Evolutionary conservation across 305 asterid species (phyloP), one percentile per base, ranked within the genome.

Genomic region (Fraxinus ornus): DNA sequence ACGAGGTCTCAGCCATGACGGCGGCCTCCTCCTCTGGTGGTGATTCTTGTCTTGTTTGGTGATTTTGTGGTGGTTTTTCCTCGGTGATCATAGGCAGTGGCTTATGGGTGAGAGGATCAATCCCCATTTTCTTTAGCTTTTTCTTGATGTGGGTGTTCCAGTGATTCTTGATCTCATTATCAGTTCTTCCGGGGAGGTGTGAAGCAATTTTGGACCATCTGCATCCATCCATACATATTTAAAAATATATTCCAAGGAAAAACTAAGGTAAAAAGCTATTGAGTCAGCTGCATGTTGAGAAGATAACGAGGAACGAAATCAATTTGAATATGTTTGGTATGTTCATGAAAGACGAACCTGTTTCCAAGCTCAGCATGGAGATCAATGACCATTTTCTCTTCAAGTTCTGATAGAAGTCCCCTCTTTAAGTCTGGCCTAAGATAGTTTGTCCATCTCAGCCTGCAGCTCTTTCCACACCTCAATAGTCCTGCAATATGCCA

Each of bases 191-290:
- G 0, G 98, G 98, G 10, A 95, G 92, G 71, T 95, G 93, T 75
- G 98, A 93, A 6, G 98, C 98, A 33, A 94, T 94, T 66, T 94
- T 94, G 35, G 98, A 92, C 98, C 98, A 94, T 83, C 98, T 94
- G 86, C 47, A 83, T 9, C 71, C 33, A 62, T 22, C 13, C 33
- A 62, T 8, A 9, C 13, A 19, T 22, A n/a, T n/a, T n/a, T n/a
- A 24, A 9, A 3, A 21, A 39, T 9, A 21, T 21, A 7, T 9
- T 22, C 32, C 28, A 57, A 19, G 26, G 68, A 57, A 52, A 49
- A 52, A 17, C 62, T 15, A 49, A 49, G 62, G 22, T 49, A 49
- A 49, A 49, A 49, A 15, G 62, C 62, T 4, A 49, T 1, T 49
- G 22, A 49, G 62, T 49, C 62, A 5, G 22, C 24, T 52, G 22